phyloP scores from a whole-genome alignment of 2,329 filamentous ascomycete species.

The Aureobasidium sp. region DNA sequence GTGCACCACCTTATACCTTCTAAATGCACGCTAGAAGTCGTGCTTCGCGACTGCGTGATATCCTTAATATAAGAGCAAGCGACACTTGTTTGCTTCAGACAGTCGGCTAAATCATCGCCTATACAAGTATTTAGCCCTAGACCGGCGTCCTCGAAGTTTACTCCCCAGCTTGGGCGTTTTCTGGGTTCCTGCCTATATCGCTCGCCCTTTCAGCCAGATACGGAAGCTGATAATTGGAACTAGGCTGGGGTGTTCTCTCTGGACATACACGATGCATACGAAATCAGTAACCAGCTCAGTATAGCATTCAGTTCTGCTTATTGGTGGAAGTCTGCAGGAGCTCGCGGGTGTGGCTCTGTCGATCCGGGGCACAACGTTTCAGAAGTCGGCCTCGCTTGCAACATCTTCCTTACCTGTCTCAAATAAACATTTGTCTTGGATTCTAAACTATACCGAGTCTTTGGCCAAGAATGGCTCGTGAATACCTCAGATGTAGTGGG shows the following conservation, averaged over 20 bases:
- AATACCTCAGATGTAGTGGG: no score
- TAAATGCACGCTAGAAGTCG: background rate
- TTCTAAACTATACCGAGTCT: no score
- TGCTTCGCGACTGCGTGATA: background rate
- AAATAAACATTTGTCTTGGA: no score
- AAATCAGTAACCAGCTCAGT: background rate
- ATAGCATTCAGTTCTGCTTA: background rate
- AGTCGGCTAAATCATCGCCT: background rate
- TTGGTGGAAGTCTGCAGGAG: slow-evolving; percentile 3
- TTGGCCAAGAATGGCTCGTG: no score
- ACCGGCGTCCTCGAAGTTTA: background rate
- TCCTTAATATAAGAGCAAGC: background rate
- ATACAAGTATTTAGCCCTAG: background rate
- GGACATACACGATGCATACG: no score
- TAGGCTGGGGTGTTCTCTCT: background rate
- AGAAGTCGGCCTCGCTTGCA: background rate
- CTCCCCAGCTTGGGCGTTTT: background rate
- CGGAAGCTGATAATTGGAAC: no score
- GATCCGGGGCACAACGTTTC: slow-evolving; percentile 9
- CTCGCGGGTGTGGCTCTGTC: background rate
- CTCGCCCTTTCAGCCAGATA: no score
- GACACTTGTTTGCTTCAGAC: background rate
- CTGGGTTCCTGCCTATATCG: no score
- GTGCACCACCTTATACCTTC: background rate
- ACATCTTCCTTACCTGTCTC: background rate